Evolutionary conservation across 192 early-diverging fungal species (phyloP), one percentile per base, ranked within the genome.

Genomic region (Backusella sp.): DNA sequence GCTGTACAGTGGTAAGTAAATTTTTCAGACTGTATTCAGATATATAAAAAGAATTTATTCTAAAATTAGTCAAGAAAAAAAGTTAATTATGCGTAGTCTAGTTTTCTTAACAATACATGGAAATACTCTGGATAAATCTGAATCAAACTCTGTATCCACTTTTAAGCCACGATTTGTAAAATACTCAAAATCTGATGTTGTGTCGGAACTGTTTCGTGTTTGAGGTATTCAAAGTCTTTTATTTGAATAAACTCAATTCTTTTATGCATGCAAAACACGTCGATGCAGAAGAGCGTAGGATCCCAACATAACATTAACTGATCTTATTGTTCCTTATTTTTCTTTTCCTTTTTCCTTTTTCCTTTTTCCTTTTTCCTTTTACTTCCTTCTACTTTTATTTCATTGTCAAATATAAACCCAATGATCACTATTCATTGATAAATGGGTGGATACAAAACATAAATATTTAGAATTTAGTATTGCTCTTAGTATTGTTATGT

Each of bases 1-100:
- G 42, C 42, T 44, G 6, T 49, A 49, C 46, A 49, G n/a, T 49
- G 46, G 46, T 6, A n/a, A n/a, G 32, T 32, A 19, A 44, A 17
- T 1, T n/a, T 17, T 49, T 1, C 19, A 49, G 19, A 49, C 17
- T 49, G 19, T n/a, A 49, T 49, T 59, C 5, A 62, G 21, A 62
- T 62, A 62, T 28, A 62, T 62, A 62, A 28, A 62, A 62, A 62
- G 56, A 26, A 62, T 62, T 21, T 28, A 62, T 62, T 62, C 56
- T 62, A 62, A 62, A 59, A 59, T 59, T 59, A 59, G 53, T 59
- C 53, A 11, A 6, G 26, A 59, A 26, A 12, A 21, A 59, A 23
- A n/a, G 53, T 11, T 12, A 19, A 49, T 8, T 62, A 62, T 62
- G 56, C 56, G 56, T 28, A 62, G 53, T 59, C 21, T 26, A 59